phyloP scores from a whole-genome alignment of 2,329 filamentous ascomycete genomes.

The Aspergillus texensis region DNA sequence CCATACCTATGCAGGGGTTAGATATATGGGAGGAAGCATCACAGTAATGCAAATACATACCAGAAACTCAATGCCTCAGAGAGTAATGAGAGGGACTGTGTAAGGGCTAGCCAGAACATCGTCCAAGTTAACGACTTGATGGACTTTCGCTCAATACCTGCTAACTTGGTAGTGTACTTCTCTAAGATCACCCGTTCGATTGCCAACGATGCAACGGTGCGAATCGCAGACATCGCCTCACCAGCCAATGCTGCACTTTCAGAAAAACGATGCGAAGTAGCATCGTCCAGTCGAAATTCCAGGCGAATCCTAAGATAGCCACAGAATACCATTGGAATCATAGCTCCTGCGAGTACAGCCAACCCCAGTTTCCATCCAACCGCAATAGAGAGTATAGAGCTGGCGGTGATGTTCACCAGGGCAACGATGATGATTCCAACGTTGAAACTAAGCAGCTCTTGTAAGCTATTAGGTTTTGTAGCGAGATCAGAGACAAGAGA shows the following conservation, averaged over 20 bases:
- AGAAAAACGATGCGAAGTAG: slow-evolving; percentile 46
- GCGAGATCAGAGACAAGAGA: slow-evolving; percentile 30
- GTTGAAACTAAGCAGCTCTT: slow-evolving; percentile 55
- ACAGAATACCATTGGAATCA: slow-evolving; percentile 48
- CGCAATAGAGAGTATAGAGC: slow-evolving; percentile 49
- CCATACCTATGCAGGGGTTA: slow-evolving; percentile 36
- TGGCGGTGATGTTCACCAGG: slow-evolving; percentile 50
- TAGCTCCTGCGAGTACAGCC: slow-evolving; percentile 47
- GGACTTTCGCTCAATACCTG: slow-evolving; percentile 22
- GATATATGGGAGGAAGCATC: no score
- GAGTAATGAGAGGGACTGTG: slow-evolving; percentile 29
- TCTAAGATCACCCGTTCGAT: slow-evolving; percentile 43
- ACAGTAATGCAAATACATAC: background rate
- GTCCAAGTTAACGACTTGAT: slow-evolving; percentile 21
- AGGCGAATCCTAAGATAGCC: slow-evolving; percentile 54
- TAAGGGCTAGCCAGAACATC: slow-evolving; percentile 27
- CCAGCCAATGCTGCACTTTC: slow-evolving; percentile 50
- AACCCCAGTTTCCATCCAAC: slow-evolving; percentile 56
- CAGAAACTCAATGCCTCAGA: slow-evolving; percentile 29
- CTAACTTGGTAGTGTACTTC: slow-evolving; percentile 19
- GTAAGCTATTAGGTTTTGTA: slow-evolving; percentile 33
- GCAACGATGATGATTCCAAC: slow-evolving; percentile 51
- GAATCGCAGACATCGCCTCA: slow-evolving; percentile 50
- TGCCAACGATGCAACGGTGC: slow-evolving; percentile 50
- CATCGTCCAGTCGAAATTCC: slow-evolving; percentile 48